Percentiles rank a stretch among this genome's conserved stretches.
These are phyloP conservation scores for Petunia secreta DNA, from an alignment of 257 asterid species.

Conservation along the genomic window DNA sequence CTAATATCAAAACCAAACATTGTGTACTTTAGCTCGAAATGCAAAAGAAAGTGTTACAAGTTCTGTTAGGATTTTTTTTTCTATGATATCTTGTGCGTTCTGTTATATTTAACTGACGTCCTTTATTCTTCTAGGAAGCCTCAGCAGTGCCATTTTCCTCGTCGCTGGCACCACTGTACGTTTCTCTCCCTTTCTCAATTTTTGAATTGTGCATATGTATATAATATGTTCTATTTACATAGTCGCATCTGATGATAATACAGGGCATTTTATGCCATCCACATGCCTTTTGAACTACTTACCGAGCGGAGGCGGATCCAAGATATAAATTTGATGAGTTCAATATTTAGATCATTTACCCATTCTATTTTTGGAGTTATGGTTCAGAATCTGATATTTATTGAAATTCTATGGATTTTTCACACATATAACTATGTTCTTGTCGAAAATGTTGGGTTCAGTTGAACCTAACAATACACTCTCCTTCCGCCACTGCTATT, in stretches of 20 bases:
- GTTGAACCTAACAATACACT: too few relatives aligned
- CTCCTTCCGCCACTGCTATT: too few relatives aligned
- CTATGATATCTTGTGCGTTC: constrained; percentile 20
- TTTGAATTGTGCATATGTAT: neutral
- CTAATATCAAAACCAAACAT: neutral
- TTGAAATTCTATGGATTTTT: too few relatives aligned
- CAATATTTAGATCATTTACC: too few relatives aligned
- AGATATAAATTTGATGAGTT: too few relatives aligned
- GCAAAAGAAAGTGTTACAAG: neutral
- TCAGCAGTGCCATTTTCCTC: constrained; percentile 77
- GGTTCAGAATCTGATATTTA: too few relatives aligned
- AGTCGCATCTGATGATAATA: neutral
- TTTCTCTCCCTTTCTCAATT: constrained; percentile 27
- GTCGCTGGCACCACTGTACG: constrained; percentile 98
- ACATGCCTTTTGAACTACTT: too few relatives aligned
- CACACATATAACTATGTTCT: too few relatives aligned
- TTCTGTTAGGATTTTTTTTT: neutral
- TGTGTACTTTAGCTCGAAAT: neutral
- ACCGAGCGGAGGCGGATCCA: too few relatives aligned
- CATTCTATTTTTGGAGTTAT: too few relatives aligned
- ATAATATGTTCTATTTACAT: neutral
- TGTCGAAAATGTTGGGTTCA: too few relatives aligned
- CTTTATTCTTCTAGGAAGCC: constrained; percentile 63
- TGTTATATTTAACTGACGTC: constrained; percentile 29
- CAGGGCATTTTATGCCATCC: too few relatives aligned